phyloP scores from a whole-genome alignment of 371 early-diverging fungal species.

The Lichtheimia hyalospora region DNA sequence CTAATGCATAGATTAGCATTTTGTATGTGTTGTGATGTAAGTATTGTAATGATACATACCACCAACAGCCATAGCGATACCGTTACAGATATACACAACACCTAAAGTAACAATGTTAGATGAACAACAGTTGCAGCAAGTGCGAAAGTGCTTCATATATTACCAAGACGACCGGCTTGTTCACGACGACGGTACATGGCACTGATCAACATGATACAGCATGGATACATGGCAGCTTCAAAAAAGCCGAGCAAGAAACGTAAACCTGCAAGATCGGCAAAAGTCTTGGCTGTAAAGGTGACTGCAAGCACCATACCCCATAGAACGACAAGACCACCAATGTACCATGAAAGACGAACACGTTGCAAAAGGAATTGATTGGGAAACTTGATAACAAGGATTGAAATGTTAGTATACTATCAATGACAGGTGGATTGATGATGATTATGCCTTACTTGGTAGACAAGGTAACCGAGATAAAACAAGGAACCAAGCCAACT shows the following conservation, averaged over 20 bases:
- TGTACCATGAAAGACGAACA: constrained; percentile 18
- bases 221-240: constrained; percentile 30
- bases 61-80: constrained; percentile 53
- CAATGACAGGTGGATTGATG: not conserved
- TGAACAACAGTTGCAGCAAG: not conserved
- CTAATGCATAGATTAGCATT: constrained; percentile 7
- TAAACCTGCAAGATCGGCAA: constrained; percentile 29
- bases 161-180: constrained; percentile 23
- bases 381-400: constrained; percentile 12
- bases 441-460: constrained; percentile 17
- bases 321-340: constrained; percentile 23
- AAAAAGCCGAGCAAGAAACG: constrained; percentile 32
- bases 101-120: not conserved
- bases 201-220: constrained; percentile 25
- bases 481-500: constrained; percentile 33
- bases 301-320: constrained; percentile 29
- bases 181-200: constrained; percentile 28
- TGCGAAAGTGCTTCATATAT: not conserved
- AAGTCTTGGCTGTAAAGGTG: constrained; percentile 21
- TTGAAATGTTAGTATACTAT: not conserved
- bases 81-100: constrained; percentile 24
- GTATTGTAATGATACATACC: no score
- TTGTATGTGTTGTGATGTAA: no score
- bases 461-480: constrained; percentile 32
- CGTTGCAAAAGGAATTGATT: constrained; percentile 34